phyloP scores from a whole-genome alignment of 305 asterid species.

The Plantago rigida region DNA sequence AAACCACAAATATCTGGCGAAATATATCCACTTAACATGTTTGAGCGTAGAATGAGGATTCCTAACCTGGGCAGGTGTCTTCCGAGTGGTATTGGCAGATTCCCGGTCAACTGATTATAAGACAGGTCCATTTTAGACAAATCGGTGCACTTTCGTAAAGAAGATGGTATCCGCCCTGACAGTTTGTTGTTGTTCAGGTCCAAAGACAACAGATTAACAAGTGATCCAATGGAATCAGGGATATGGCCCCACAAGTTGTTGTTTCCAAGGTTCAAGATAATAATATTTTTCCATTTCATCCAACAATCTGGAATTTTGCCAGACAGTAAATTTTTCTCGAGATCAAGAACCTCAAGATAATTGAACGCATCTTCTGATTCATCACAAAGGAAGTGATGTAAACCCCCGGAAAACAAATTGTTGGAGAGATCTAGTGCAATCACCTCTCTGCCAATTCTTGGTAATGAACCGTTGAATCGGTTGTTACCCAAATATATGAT shows the following conservation, averaged over 20 bases:
- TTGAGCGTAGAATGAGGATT: constrained; percentile 17
- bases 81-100: background rate
- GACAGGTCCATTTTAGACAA: background rate
- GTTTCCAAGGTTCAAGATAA: background rate
- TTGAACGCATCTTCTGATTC: background rate
- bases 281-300: background rate
- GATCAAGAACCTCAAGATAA: background rate
- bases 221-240: constrained; percentile 2
- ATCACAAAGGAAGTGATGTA: constrained; percentile 23
- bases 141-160: background rate
- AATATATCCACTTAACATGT: constrained; percentile 16
- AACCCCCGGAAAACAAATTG: constrained; percentile 27
- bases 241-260: constrained; percentile 1
- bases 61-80: background rate
- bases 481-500: constrained; percentile 28
- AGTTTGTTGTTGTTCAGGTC: background rate
- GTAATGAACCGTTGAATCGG: constrained; percentile 32
- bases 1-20: constrained; percentile 11
- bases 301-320: background rate
- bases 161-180: background rate
- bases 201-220: background rate
- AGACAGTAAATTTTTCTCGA: background rate
- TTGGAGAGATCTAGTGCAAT: constrained; percentile 29
- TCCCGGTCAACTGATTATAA: background rate
- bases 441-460: constrained; percentile 10